Evolutionary conservation across 169 alveolate species (phyloP).

Genomic region (Eimeria sp.): DNA sequence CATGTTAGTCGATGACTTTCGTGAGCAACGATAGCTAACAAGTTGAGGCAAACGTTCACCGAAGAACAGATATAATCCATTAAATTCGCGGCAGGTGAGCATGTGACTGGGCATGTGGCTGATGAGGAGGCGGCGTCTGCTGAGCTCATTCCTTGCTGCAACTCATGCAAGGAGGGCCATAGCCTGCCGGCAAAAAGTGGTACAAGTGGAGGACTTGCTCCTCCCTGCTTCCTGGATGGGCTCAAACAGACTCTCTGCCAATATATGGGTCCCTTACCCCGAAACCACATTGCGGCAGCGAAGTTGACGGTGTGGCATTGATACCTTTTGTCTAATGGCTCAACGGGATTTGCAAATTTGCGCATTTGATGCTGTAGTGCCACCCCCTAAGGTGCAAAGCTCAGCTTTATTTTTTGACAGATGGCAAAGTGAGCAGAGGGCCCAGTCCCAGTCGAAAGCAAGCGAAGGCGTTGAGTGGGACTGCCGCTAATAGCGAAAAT

Average conservation of each 20-base stretch:
- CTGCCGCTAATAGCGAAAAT: neutral
- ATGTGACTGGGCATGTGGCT: neutral
- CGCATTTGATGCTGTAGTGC: neutral
- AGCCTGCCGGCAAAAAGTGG: neutral
- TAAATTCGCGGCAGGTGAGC: neutral
- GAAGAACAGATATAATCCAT: neutral
- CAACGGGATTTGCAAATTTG: neutral
- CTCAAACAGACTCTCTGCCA: neutral
- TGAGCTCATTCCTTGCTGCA: neutral
- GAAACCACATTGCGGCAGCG: neutral
- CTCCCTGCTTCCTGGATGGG: neutral
- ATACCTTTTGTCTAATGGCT: neutral
- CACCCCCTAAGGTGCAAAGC: neutral
- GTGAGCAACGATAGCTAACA: neutral
- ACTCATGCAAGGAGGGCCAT: neutral
- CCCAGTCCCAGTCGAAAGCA: slow-evolving; percentile 38
- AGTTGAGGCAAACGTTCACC: neutral
- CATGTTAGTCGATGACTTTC: neutral
- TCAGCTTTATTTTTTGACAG: slow-evolving; percentile 7
- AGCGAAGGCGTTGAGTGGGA: neutral
- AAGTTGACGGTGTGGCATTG: neutral
- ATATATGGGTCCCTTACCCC: neutral
- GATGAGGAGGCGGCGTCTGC: neutral
- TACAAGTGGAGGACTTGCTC: neutral
- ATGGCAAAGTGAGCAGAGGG: slow-evolving; percentile 44